Conservation (phyloP, 257 asterid species). For the Solanum pinnatisectum region DNA sequence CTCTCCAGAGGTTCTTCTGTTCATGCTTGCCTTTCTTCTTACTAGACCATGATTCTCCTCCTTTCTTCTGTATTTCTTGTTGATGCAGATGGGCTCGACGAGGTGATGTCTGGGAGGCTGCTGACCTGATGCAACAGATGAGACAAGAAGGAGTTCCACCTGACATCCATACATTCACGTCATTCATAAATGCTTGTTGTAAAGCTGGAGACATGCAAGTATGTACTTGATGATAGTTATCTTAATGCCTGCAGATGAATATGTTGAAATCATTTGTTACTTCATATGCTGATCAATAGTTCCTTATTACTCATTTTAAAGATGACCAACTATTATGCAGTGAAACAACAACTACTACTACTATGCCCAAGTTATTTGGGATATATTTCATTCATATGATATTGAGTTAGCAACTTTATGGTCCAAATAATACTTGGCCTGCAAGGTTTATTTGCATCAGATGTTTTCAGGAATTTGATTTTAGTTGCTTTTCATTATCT, state of each 20-base stretch:
- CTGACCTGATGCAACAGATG: constrained; percentile 98
- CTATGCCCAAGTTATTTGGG: not conserved
- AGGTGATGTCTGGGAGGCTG: constrained; percentile 99
- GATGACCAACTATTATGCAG: not conserved
- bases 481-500: not conserved
- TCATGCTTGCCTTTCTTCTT: not conserved
- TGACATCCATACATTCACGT: constrained; percentile 90
- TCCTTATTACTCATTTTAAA: not conserved
- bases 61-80: not conserved
- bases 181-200: constrained; percentile 88
- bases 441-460: not conserved
- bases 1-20: not conserved
- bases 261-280: not conserved
- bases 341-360: not conserved
- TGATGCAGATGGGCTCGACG: constrained; percentile 88
- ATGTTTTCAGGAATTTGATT: not conserved
- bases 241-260: not conserved
- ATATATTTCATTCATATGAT: not conserved
- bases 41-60: not conserved
- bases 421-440: not conserved
- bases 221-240: not conserved
- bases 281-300: not conserved
- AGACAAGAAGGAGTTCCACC: constrained; percentile 84
- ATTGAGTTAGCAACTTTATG: not conserved
- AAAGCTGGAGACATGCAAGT: constrained; percentile 98